Percentiles rank a stretch among this genome's conserved stretches.
These are phyloP conservation scores for Antrodiella citrinella DNA, from an alignment of 768 basidiomycete species.

Conservation along the genomic window DNA sequence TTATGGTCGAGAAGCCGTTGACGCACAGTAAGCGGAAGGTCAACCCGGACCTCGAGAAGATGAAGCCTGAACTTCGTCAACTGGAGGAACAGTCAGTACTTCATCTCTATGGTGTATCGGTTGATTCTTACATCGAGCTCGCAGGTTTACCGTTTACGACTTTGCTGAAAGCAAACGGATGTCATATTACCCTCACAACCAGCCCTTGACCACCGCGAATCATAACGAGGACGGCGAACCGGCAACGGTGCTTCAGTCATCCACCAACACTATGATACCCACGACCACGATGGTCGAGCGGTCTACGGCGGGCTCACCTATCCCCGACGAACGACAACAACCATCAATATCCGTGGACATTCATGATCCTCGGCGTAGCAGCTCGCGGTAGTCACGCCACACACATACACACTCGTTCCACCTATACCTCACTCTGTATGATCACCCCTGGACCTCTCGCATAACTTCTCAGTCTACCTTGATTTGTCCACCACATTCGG, in stretches of 20 bases:
- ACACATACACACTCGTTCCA: not conserved
- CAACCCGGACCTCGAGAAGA: conserved; percentile 79
- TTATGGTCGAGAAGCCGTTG: conserved; percentile 97
- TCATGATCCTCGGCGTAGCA: not conserved
- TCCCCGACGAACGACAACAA: not conserved
- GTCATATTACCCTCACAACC: conserved; percentile 86
- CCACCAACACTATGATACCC: conserved; percentile 33
- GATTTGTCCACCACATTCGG: not conserved
- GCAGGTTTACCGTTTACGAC: conserved; percentile 86
- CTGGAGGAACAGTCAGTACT: conserved; percentile 82
- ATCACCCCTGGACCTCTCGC: not conserved
- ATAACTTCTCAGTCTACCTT: not conserved
- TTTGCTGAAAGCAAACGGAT: conserved; percentile 62
- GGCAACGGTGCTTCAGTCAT: conserved; percentile 22
- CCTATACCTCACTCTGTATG: not conserved
- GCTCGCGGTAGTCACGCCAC: not conserved
- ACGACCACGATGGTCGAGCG: conserved; percentile 36
- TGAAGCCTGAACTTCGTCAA: conserved; percentile 86
- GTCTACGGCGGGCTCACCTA: conserved; percentile 33
- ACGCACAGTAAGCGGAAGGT: conserved; percentile 90
- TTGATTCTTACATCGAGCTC: conserved; percentile 10
- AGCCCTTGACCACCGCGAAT: conserved; percentile 35
- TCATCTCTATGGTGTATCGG: not conserved
- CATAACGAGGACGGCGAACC: conserved; percentile 20
- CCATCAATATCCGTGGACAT: not conserved